Base-by-base conservation (phyloP, 2,329 filamentous ascomycete species). In the Trichoderma brevicompactum region DNA sequence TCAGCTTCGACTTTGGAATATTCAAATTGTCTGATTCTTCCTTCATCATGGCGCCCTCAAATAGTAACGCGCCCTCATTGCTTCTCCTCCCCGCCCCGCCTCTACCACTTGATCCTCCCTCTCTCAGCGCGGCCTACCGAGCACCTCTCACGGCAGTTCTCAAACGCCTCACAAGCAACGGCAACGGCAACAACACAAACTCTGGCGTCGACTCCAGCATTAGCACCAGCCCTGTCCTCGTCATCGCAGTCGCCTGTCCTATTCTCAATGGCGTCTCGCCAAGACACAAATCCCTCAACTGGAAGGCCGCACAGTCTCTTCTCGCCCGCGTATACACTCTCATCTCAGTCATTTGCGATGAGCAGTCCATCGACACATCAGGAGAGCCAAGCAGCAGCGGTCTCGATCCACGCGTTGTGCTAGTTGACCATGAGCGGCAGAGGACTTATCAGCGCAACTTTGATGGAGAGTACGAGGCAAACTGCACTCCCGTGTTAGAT, bases 311-410 rank as follows among this genome's bases (percentile, higher is more conserved):
- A 0, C 92, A 97, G 76, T 82, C 84, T n/a, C 81, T 94, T 5
- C 79, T 97, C 23, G 90, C 91, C 2, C 85, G 86, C 32, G 74
- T 96, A 28, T 98, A 98, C 81, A 88, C 88, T 71, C 83, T 97
- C 56, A 81, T 95, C 64, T 89, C 89, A 40, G 80, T 88, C 52
- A 81, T 92, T n/a, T 92, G 90, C 68, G 86, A 88, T 12, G 83
- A 87, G 69, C 80, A 86, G 54, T 80, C 79, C 53, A 83, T 79
- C 79, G 89, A 76, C 79, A 91, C 76, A 74, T 92, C 77, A 81
- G 58, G 52, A 2, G 59, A 64, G 1, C 40, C 23, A 8, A 41
- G 52, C 12, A 41, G 34, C 0, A 87, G 88, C 52, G 90, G 91
- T 28, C 85, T 97, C 15, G 92, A 97, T 77, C 83, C 87, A 1